Base-by-base conservation (phyloP, 2,329 filamentous ascomycete species). In the Colletotrichum incanum region DNA sequence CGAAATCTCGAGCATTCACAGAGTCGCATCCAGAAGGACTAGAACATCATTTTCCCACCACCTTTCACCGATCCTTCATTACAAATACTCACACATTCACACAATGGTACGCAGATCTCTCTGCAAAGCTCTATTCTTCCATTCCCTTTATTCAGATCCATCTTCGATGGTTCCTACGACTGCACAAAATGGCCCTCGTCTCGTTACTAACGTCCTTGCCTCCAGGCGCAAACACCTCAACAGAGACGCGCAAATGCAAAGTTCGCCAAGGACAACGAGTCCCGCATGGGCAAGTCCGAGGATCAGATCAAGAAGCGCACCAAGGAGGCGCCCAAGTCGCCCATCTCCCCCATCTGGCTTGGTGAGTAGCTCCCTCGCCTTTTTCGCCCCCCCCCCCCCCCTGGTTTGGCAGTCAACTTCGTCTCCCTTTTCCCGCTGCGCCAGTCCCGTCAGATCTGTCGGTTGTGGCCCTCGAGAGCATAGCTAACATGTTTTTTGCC, bases 221-320 rank as follows among this genome's bases (percentile, higher is more conserved):
- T 12, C 26, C 78, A 95, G 93, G 93, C 91, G 77, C 93, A 96
- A 92, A 96, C 94, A 76, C 93, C 92, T 77, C 90, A 94, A 83
- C 94, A 96, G 86, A 92, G 94, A 82, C 91, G 91, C 79, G 91
- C 92, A 74, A 96, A 96, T 86, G 90, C 90, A 79, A 93, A 93
- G 83, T 97, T 94, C 84, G 91, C 88, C 76, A 92, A 92, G 81
- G 87, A 89, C 65, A 91, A 96, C 81, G 91, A 93, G 80, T 85
- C 87, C 72, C 93, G 92, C 80, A 93, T 93, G 82, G 94, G 94
- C 83, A 94, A 94, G 85, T 88, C 91, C n/a, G 87, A 90, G 70
- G 84, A 84, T 31, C 88, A 91, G 74, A 81, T 92, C 76, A 92
- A 92, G 87, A 90, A 90, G 84, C 84, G 84, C 74, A 78, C 76